Evolutionary conservation across 75 land plant genomes (phyloP).

Genomic region (Azolla pinnata): DNA sequence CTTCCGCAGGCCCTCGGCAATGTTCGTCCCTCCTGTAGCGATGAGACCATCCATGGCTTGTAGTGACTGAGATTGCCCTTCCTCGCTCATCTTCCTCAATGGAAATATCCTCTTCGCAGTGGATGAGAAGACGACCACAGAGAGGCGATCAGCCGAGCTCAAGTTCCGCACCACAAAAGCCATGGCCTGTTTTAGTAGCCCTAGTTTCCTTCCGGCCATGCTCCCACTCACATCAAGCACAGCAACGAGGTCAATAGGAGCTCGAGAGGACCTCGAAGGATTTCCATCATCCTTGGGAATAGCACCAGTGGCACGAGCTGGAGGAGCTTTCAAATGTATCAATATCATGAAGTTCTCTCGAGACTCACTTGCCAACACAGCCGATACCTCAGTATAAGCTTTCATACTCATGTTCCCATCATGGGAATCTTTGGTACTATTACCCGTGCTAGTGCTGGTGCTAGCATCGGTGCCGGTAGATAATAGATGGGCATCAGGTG

Average conservation of each 20-base stretch:
- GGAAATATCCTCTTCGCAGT: conserved; percentile 37
- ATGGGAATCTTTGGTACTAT: conserved; percentile 3
- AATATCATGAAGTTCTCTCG: conserved; percentile 43
- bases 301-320: conserved; percentile 1
- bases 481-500: not conserved
- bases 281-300: not conserved
- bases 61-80: conserved; percentile 26
- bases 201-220: conserved; percentile 86
- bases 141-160: conserved; percentile 40
- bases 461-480: not conserved
- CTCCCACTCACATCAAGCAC: conserved; percentile 98
- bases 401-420: conserved; percentile 28
- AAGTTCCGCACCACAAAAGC: conserved; percentile 38
- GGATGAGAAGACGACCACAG: conserved; percentile 38
- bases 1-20: conserved; percentile 39
- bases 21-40: conserved; percentile 38
- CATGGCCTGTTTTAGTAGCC: conserved; percentile 79
- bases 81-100: conserved; percentile 33
- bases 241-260: conserved; percentile 82
- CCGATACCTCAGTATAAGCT: conserved; percentile 49
- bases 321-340: conserved; percentile 67
- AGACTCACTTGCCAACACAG: conserved; percentile 27
- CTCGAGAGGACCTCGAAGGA: conserved; percentile 23
- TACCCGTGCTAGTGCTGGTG: conserved; percentile 1
- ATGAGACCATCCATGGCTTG: conserved; percentile 35